phyloP scores from a whole-genome alignment of 495 filamentous ascomycete species.

The Ramalina peruviana region DNA sequence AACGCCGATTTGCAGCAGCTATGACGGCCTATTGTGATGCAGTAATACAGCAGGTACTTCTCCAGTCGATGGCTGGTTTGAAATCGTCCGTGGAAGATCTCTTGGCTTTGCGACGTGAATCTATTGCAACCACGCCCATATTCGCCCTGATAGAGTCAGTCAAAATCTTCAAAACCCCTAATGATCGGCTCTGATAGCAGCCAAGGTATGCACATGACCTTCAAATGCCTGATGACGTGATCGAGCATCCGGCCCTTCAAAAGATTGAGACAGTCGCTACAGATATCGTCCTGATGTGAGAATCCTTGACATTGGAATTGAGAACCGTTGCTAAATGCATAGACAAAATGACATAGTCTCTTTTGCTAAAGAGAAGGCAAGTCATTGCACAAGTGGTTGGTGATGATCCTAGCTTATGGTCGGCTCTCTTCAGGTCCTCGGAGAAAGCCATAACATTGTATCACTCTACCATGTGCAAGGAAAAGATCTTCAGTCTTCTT shows the following conservation, averaged over 20 bases:
- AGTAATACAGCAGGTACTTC: slow-evolving; percentile 16
- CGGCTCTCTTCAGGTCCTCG: slow-evolving; percentile 15
- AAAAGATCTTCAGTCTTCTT: slow-evolving; percentile 20
- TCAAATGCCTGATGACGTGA: slow-evolving; percentile 19
- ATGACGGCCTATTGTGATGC: slow-evolving; percentile 21
- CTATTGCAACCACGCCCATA: slow-evolving; percentile 19
- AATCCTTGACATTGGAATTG: background rate
- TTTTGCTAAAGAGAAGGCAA: slow-evolving; percentile 21
- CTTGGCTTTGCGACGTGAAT: slow-evolving; percentile 16
- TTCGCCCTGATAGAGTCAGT: slow-evolving; percentile 22
- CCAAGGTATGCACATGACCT: slow-evolving; percentile 20
- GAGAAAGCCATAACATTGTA: slow-evolving; percentile 22
- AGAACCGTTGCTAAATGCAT: background rate
- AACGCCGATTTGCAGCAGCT: slow-evolving; percentile 15
- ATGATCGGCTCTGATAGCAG: background rate
- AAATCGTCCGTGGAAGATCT: slow-evolving; percentile 13
- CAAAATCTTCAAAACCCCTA: background rate
- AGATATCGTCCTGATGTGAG: slow-evolving; percentile 22
- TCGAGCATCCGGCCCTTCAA: slow-evolving; percentile 17
- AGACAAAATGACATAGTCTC: slow-evolving; percentile 25
- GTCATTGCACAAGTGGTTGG: background rate
- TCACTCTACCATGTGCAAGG: slow-evolving; percentile 18
- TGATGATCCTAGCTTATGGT: background rate
- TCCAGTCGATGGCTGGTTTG: slow-evolving; percentile 3
- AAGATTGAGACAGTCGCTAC: slow-evolving; percentile 21